Conservation (phyloP, 495 filamentous ascomycete genomes). For the Neohortaea acidophila region DNA sequence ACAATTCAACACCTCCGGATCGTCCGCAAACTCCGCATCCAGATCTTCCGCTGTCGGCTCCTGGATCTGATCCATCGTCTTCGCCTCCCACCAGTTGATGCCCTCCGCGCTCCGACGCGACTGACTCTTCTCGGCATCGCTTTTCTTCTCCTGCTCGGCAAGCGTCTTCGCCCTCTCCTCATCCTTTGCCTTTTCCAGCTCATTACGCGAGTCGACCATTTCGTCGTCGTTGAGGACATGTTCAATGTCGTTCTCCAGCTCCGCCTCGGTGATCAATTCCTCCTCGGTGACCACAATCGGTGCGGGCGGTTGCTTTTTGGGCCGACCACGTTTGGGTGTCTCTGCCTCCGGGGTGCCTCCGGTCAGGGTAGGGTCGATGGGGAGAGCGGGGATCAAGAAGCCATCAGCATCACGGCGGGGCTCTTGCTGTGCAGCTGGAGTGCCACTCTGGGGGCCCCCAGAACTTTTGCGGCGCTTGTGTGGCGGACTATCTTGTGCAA, state of each 20-base stretch:
- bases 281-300: constrained; percentile 19
- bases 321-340: constrained; percentile 7
- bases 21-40: constrained; percentile 67
- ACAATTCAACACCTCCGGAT: constrained; percentile 69
- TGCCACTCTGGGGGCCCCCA: constrained; percentile 4
- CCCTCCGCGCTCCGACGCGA: constrained; percentile 4
- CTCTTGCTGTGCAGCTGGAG: constrained; percentile 9
- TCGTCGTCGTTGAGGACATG: constrained; percentile 8
- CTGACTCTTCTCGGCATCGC: not conserved
- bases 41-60: constrained; percentile 1
- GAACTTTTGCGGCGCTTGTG: constrained; percentile 5
- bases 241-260: constrained; percentile 25
- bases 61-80: no score
- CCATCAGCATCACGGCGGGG: constrained; percentile 37
- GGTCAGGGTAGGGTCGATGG: not conserved
- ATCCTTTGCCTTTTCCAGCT: constrained; percentile 7
- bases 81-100: constrained; percentile 5
- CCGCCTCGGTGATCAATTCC: constrained; percentile 23
- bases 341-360: not conserved
- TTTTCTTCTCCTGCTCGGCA: not conserved
- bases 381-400: constrained; percentile 37
- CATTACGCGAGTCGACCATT: constrained; percentile 5
- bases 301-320: constrained; percentile 1
- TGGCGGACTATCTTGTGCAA: not conserved
- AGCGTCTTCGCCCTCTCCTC: constrained; percentile 5